These are phyloP conservation scores for Leptographium wingfieldii DNA, from an alignment of 2,329 filamentous ascomycete genomes.

Conservation along the genomic window DNA sequence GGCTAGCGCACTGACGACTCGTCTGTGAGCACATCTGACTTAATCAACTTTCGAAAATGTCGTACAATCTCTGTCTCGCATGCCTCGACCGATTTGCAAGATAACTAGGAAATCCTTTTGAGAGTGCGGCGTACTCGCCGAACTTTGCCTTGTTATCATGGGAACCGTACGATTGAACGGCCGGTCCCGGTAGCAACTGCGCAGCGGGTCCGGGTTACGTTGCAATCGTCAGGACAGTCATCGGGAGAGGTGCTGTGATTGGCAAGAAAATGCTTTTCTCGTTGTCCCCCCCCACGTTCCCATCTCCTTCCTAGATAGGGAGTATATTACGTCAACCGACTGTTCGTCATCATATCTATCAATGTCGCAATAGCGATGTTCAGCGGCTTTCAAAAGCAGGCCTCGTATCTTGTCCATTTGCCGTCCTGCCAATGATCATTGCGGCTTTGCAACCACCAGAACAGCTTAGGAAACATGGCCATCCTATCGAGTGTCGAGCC, in stretches of 20 bases:
- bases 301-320: not conserved
- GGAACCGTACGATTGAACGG: too few relatives aligned
- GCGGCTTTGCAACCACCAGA: not conserved
- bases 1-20: too few relatives aligned
- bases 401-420: not conserved
- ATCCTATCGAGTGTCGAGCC: not conserved
- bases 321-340: not conserved
- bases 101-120: too few relatives aligned
- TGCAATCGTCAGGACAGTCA: too few relatives aligned
- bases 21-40: too few relatives aligned
- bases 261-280: not conserved
- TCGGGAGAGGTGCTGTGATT: not conserved
- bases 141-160: too few relatives aligned
- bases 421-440: not conserved
- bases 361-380: not conserved
- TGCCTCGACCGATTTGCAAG: too few relatives aligned
- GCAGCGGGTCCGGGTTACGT: too few relatives aligned
- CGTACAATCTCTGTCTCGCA: too few relatives aligned
- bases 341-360: not conserved
- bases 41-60: too few relatives aligned
- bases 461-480: not conserved
- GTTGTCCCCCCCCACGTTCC: not conserved
- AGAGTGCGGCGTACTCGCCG: too few relatives aligned
- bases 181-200: too few relatives aligned
- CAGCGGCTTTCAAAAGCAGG: not conserved